Base-by-base conservation (phyloP, 148 eudicot species). In the Amaranthus cruentus region DNA sequence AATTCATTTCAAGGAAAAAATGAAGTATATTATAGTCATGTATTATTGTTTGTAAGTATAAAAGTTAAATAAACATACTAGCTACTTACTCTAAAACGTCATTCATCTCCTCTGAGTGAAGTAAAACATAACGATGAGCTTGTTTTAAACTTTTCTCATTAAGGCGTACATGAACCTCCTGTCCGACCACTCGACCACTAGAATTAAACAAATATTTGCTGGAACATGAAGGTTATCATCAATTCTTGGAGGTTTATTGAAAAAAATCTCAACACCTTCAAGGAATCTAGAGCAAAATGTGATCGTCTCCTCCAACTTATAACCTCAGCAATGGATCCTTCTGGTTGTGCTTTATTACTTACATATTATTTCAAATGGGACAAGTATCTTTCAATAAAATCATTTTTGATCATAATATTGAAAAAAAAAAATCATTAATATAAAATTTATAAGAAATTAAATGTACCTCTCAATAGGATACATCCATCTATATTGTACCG, bases 261-360 rank as follows among this genome's bases (percentile, higher is more conserved):
- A 73, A 2, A 62, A 42, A 28, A 51, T 73, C 42, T 62, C 11
- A 73, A 53, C 43, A 18, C 69, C 68, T 62, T 73, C 76, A 0
- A 73, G 42, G 3, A 4, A 73, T 10, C 67, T 73, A 1, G 61
- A 62, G n/a, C 76, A 73, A 53, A 62, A 73, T 4, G 43, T 43
- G 6, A 62, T 28, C 5, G 76, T 73, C 61, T 73, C 76, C 50
- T 15, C 42, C 3, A 66, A 28, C 9, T 64, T 4, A 21, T 55
- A 71, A 0, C 62, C 79, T 58, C 14, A 0, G 66, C 76, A 15
- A 72, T 66, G 7, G 53, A 72, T 11, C 78, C 18, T 18, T 18
- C 18, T 18, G 18, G 18, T 18, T 18, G 18, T 18, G 18, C 18
- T 18, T 18, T 18, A 18, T 18, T 18, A 18, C 18, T 18, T 18